Base-by-base conservation (phyloP, 768 basidiomycete genomes). In the Mycena alexandri region DNA sequence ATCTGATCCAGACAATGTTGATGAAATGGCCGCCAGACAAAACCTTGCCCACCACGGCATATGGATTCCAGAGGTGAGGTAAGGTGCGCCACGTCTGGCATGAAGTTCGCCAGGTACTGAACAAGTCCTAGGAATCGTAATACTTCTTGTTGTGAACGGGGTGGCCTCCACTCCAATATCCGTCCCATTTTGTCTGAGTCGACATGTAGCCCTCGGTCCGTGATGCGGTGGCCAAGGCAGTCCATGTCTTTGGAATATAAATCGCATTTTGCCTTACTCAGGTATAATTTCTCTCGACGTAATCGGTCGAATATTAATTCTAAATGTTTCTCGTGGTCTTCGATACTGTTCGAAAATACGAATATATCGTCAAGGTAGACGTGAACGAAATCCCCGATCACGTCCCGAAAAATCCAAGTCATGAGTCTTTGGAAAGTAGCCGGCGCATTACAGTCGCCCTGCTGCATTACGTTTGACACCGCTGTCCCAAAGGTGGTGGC, bases 261-360 rank as follows among this genome's bases (percentile, higher is more conserved):
- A n/a, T n/a, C 69, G 16, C 72, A 73, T 55, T 80, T 81, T 5
- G 51, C 22, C 2, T 46, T 22, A 22, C 73, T 73, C 0, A 79
- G 66, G 64, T 69, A 78, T n/a, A 81, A 68, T 0, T 71, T 14
- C 1, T 64, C 47, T 21, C 70, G 47, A 0, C 74, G 38, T 1
- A 82, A 69, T 0, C 50, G 66, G 0, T 59, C 52, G 43, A 81
- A 72, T 6, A 79, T 69, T n/a, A n/a, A n/a, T n/a, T n/a, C n/a
- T n/a, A n/a, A n/a, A n/a, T n/a, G n/a, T n/a, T n/a, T n/a, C n/a
- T n/a, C n/a, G n/a, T n/a, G n/a, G n/a, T n/a, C n/a, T n/a, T n/a
- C n/a, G n/a, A n/a, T n/a, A n/a, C n/a, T n/a, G n/a, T n/a, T n/a
- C n/a, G n/a, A n/a, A n/a, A n/a, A n/a, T n/a, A n/a, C n/a, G n/a